Percentiles rank a stretch among this genome's conserved stretches.
Evolutionary conservation across 192 early-diverging fungal genomes (phyloP).

Genomic region (Backusella tuberculispora): DNA sequence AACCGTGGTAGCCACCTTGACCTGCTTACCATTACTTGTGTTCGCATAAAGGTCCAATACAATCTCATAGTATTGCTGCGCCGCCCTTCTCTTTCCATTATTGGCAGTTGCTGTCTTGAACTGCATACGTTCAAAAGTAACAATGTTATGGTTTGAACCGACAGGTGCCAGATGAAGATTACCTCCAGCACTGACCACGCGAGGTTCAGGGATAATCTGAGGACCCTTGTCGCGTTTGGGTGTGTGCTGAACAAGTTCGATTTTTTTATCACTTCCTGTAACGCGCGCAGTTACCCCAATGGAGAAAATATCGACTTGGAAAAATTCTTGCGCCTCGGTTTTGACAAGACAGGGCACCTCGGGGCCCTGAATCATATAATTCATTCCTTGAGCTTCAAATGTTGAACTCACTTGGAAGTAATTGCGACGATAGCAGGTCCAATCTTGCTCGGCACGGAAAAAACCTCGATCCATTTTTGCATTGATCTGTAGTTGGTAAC

Average conservation of each 20-base stretch:
- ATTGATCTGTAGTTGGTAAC: conserved; percentile 61
- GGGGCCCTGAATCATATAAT: conserved; percentile 46
- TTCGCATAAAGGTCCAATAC: conserved; percentile 73
- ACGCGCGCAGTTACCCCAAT: conserved; percentile 79
- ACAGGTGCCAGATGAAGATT: conserved; percentile 53
- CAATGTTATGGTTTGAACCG: conserved; percentile 50
- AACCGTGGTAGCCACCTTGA: conserved; percentile 64
- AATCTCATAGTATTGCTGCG: conserved; percentile 89
- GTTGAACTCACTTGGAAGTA: conserved; percentile 86
- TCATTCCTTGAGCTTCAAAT: conserved; percentile 47
- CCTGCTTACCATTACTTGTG: conserved; percentile 53
- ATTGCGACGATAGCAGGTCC: conserved; percentile 95
- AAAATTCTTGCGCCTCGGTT: conserved; percentile 44
- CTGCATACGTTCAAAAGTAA: conserved; percentile 88
- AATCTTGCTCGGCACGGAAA: conserved; percentile 77
- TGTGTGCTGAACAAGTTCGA: conserved; percentile 87
- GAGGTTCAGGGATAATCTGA: conserved; percentile 70
- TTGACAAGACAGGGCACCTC: conserved; percentile 71
- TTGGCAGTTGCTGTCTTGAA: conserved; percentile 95
- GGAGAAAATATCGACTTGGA: conserved; percentile 61
- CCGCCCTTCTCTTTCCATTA: conserved; percentile 86
- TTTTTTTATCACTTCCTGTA: conserved; percentile 64
- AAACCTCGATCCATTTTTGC: conserved; percentile 88
- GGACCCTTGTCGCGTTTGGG: conserved; percentile 95
- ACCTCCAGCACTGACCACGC: conserved; percentile 61